Base-by-base conservation (phyloP, 2,329 filamentous ascomycete species). In the Fusarium verticillioides region DNA sequence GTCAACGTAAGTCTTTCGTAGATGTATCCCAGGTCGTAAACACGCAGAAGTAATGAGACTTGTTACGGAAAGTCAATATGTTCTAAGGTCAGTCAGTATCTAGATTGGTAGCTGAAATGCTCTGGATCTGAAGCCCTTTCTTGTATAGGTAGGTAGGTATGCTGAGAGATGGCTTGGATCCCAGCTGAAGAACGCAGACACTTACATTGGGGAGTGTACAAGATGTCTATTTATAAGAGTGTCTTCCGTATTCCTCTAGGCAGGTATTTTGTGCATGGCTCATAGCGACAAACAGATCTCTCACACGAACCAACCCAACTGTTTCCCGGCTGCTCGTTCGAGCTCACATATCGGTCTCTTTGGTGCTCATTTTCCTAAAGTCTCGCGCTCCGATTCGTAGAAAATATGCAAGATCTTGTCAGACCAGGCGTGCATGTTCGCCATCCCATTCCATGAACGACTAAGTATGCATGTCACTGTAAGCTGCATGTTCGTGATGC, bases 201-300 rank as follows among this genome's bases (percentile, higher is more conserved):
- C 3, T 13, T 37, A 16, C 10, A 30, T 15, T 40, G 28, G 7
- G 28, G 12, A n/a, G 19, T 30, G 18, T 36, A 16, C 18, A 52
- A 36, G 12, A 36, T 52, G 49, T 26, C 16, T 36, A 16, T 39
- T n/a, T 30, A 30, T 30, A 42, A 28, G 23, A 28, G 10, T 16
- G 15, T 40, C 10, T 54, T 42, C 13, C 21, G 19, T 40, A n/a
- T 28, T 13, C 47, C 23, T 34, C 30, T 34, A 40, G 49, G 49
- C 12, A 52, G n/a, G 32, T 54, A 18, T 40, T 18, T 40, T 40
- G 19, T 36, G 15, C 13, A 37, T 37, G 36, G 26, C 28, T 47
- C 19, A 70, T 58, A 63, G 67, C 57, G 49, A 68, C 53, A 63
- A 59, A 73, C 58, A 63, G 42, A 63, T 57, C n/a, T 46, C 32